Base-by-base conservation (phyloP, 2,329 filamentous ascomycete genomes). In the Fusarium heterosporum region DNA sequence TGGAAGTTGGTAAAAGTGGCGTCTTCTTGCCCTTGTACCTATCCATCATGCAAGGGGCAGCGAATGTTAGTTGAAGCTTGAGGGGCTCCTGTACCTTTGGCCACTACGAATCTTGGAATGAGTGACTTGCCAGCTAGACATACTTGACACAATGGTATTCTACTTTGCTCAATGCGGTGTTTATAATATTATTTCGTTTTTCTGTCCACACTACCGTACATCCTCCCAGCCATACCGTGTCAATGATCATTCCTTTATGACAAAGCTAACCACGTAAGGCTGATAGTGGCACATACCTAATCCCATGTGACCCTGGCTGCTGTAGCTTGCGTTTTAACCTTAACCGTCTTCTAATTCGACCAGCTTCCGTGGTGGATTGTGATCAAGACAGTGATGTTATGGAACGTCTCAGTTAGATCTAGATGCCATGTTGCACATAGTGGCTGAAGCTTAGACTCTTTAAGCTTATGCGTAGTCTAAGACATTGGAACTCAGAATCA, bases 371-470 rank as follows among this genome's bases (percentile, higher is more conserved):
- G 32, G 6, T 16, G n/a, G n/a, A 34, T 13, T 7, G 9, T 34
- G n/a, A 16, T n/a, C 32, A 34, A 8, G 32, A 34, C n/a, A 7
- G 14, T 16, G 16, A 16, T 14, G 14, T 16, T 34, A 28, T 32
- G 4, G 8, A 38, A 28, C 32, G 39, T 63, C 50, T 57, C 43
- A 30, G 38, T 12, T 62, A 9, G 39, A 12, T 25, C 19, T 19
- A 22, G 16, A n/a, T 2, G 13, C 14, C 11, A 29, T 12, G 17
- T 45, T 30, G 57, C 13, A 47, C 55, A 26, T n/a, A 32, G 29
- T 30, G 59, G 43, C 38, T 61, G 14, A 45, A 30, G 30, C 22
- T 25, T 55, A 41, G 9, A 38, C 22, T 22, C 22, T 29, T 26
- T 39, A 29, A 55, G 17, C n/a, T 17, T 32, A 12, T 8, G 19